A percentile compares a stretch with the other conserved stretches of the same genome.
Evolutionary conservation across 1,284 basidiomycete genomes (phyloP).

Genomic region (Bjerkandera adusta): DNA sequence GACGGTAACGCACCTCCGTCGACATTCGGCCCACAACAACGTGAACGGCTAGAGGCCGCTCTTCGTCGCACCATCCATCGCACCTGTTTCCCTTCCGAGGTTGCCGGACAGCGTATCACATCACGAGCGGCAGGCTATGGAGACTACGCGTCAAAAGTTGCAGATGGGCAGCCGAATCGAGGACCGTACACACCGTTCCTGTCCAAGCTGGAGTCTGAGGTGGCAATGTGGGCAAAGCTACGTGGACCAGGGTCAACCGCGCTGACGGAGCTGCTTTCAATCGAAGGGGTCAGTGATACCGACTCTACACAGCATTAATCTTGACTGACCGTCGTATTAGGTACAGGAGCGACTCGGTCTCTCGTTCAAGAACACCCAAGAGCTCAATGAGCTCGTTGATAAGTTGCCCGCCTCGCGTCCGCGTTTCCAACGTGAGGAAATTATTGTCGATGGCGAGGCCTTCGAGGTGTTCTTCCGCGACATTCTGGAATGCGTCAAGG

Average conservation of each 20-base stretch:
- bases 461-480: slow-evolving; percentile 29
- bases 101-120: background rate
- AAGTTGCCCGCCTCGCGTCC: slow-evolving; percentile 25
- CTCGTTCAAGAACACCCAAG: slow-evolving; percentile 26
- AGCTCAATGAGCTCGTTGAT: slow-evolving; percentile 33
- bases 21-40: background rate
- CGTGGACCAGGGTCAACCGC: slow-evolving; percentile 17
- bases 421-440: slow-evolving; percentile 19
- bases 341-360: slow-evolving; percentile 24
- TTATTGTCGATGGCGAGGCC: slow-evolving; percentile 21
- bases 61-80: background rate
- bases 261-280: slow-evolving; percentile 17
- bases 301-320: background rate
- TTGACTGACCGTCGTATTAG: slow-evolving; percentile 7
- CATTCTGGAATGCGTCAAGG: slow-evolving; percentile 28
- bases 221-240: slow-evolving; percentile 20
- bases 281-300: slow-evolving; percentile 15
- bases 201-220: slow-evolving; percentile 17
- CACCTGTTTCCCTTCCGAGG: background rate
- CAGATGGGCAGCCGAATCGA: too few relatives aligned
- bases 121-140: too few relatives aligned
- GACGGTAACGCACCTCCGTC: background rate
- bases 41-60: background rate
- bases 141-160: too few relatives aligned
- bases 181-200: slow-evolving; percentile 17